A percentile compares a stretch with the other conserved stretches of the same genome.
These are phyloP conservation scores for Populus davidiana DNA, from an alignment of 345 rosid genomes.

Conservation along the genomic window DNA sequence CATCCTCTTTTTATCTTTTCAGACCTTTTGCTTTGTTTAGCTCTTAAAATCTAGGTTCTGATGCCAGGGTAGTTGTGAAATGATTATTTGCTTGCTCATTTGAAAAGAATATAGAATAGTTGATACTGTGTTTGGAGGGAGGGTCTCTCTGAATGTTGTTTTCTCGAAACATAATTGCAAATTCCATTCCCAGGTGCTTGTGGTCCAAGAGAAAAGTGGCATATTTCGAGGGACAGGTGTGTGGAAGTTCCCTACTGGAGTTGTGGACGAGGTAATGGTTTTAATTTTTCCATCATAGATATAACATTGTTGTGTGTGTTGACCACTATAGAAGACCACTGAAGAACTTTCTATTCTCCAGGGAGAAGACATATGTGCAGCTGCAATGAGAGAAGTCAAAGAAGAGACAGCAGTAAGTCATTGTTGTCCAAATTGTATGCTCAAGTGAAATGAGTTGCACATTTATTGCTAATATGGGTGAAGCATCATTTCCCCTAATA, in stretches of 20 bases:
- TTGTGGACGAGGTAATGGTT: constrained; percentile 58
- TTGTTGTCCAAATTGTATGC: neutral
- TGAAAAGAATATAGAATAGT: neutral
- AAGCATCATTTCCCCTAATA: neutral
- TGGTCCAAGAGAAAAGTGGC: constrained; percentile 78
- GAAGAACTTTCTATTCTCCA: constrained; percentile 22
- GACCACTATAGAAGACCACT: neutral
- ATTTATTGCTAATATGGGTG: neutral
- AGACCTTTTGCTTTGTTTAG: neutral
- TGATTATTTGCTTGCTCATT: neutral
- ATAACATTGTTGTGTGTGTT: neutral
- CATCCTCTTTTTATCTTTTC: neutral
- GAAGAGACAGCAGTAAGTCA: constrained; percentile 89
- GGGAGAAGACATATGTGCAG: constrained; percentile 79
- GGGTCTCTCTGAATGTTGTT: neutral
- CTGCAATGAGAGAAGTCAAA: constrained; percentile 84
- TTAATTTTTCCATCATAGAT: neutral
- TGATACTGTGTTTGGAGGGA: neutral
- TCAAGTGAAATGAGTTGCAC: neutral
- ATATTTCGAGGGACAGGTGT: constrained; percentile 49
- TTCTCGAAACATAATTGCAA: neutral
- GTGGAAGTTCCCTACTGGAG: constrained; percentile 92
- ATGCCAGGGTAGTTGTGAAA: neutral
- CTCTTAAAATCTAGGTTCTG: neutral
- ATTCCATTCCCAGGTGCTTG: constrained; percentile 49